A percentile compares a stretch with the other conserved stretches of the same genome.
These are phyloP conservation scores for Lachancea cidri DNA, from an alignment of 805 yeast species.

Conservation along the genomic window DNA sequence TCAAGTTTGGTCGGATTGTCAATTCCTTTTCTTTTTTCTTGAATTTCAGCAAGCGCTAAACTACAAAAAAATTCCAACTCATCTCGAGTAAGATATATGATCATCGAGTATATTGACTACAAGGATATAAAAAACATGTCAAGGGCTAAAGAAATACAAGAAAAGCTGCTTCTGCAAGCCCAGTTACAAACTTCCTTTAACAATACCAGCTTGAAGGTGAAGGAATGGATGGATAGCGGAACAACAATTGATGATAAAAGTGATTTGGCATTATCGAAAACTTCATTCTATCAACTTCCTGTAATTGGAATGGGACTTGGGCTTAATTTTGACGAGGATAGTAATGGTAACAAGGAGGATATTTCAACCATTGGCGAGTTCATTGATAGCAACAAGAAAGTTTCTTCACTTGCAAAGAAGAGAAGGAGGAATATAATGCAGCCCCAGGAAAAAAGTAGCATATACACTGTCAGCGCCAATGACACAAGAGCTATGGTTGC, in stretches of 20 bases:
- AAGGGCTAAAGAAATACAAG: slow-evolving; percentile 32
- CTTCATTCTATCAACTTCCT: slow-evolving; percentile 28
- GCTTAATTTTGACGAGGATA: slow-evolving; percentile 16
- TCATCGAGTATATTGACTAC: not conserved
- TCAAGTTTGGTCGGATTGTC: not conserved
- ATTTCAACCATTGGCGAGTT: slow-evolving; percentile 35
- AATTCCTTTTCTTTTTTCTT: not conserved
- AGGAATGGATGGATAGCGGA: slow-evolving; percentile 23
- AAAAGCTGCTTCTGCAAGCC: slow-evolving; percentile 31
- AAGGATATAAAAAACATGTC: slow-evolving; percentile 23
- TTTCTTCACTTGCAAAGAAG: slow-evolving; percentile 29
- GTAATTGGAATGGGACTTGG: slow-evolving; percentile 32
- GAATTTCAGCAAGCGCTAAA: not conserved
- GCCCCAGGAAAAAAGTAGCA: slow-evolving; percentile 11
- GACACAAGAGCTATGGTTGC: slow-evolving; percentile 35
- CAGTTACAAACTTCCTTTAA: slow-evolving; percentile 26
- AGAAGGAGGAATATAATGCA: slow-evolving; percentile 15
- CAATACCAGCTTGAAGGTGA: slow-evolving; percentile 20
- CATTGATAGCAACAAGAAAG: slow-evolving; percentile 30
- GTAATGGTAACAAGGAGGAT: slow-evolving; percentile 13
- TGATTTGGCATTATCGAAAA: slow-evolving; percentile 13
- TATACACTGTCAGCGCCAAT: slow-evolving; percentile 26
- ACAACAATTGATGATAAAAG: slow-evolving; percentile 2
- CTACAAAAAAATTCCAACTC: not conserved
- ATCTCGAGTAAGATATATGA: not conserved